Base-by-base conservation (phyloP, 1,284 basidiomycete genomes). In the Athelia sp. region DNA sequence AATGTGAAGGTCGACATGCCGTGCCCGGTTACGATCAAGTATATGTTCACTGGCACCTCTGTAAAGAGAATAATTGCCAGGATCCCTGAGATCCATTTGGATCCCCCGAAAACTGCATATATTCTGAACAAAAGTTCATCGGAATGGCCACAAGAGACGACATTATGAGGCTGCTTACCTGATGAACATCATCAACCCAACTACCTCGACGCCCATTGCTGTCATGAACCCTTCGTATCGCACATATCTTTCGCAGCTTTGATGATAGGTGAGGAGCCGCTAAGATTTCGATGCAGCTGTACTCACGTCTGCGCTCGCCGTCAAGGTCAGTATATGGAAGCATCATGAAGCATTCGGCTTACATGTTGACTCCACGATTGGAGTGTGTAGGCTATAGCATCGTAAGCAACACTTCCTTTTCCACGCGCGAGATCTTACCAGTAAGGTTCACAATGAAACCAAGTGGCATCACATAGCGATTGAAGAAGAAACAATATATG, bases 181-280 rank as follows among this genome's bases (percentile, higher is more conserved):
- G 13, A 76, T 50, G n/a, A 76, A 59, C 75, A 77, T 76, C 64
- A 77, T 75, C 19, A 74, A 46, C 1, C 63, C 72, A 0, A 69
- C 64, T 22, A 67, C 54, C 35, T 70, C 65, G 26, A 73, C 67
- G 1, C 74, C 75, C 2, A 71, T 65, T 26, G 71, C 58, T 3
- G 70, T 73, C 70, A 72, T 73, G 4, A 65, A 57, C 1, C 76
- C 75, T 51, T 76, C 75, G 47, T 70, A 78, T 1, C 65, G 62
- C 1, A 74, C 69, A 36, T 71, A 74, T 18, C 63, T 62, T 14
- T 51, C 19, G 48, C 72, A 74, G 40, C 70, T 72, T 48, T 43
- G 47, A 34, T n/a, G n/a, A n/a, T n/a, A n/a, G n/a, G n/a, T n/a
- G n/a, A n/a, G n/a, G n/a, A n/a, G n/a, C n/a, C n/a, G n/a, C n/a